These are phyloP conservation scores for Echium plantagineum DNA, from an alignment of 257 asterid genomes.

Conservation along the genomic window DNA sequence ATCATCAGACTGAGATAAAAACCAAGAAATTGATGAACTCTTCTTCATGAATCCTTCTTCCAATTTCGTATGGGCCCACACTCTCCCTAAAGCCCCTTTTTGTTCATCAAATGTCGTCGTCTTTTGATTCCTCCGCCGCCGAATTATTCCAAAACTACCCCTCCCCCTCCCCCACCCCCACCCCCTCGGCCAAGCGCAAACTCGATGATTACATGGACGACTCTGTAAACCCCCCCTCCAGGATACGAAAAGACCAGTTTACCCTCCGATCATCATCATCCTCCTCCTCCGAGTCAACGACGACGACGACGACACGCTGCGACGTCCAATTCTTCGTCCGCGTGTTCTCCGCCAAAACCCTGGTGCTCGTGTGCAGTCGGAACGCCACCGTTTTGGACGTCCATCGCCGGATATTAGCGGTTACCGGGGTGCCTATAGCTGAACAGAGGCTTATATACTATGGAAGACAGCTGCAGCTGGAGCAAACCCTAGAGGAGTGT, in stretches of 20 bases:
- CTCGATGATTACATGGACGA: conserved; percentile 40
- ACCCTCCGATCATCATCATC: conserved; percentile 26
- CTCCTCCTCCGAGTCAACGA: neutral
- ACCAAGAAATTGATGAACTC: no score
- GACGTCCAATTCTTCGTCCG: conserved; percentile 78
- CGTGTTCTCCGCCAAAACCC: conserved; percentile 42
- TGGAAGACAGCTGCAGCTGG: conserved; percentile 73
- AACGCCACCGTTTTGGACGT: conserved; percentile 42
- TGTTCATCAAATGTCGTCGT: conserved; percentile 6
- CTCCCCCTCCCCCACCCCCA: neutral
- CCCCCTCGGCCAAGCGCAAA: conserved; percentile 47
- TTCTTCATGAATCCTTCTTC: no score
- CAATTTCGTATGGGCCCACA: no score
- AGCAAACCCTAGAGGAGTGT: conserved; percentile 47
- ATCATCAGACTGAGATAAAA: no score
- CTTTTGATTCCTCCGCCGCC: neutral
- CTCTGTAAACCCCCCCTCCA: conserved; percentile 11
- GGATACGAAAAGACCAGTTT: conserved; percentile 59
- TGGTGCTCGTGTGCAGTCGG: conserved; percentile 47
- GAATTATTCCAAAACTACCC: neutral
- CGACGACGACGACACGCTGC: conserved; percentile 8
- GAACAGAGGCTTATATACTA: conserved; percentile 68
- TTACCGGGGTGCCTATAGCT: conserved; percentile 45
- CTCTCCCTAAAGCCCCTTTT: neutral
- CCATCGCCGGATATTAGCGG: conserved; percentile 38